These are phyloP conservation scores for Psidium friedrichsthalianum DNA, from an alignment of 345 rosid genomes.

Conservation along the genomic window DNA sequence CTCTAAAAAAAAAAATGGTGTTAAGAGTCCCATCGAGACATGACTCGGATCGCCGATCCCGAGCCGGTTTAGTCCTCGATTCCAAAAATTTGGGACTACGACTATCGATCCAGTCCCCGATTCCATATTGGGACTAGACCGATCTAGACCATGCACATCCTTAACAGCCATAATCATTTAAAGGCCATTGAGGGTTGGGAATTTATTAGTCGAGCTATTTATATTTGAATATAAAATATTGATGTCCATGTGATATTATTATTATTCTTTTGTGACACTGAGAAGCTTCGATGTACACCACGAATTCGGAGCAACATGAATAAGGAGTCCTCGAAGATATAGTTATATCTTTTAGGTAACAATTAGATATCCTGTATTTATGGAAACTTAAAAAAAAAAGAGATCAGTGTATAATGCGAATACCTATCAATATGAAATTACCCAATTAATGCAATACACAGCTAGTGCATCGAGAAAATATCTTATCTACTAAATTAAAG, in stretches of 20 bases:
- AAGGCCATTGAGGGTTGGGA: neutral
- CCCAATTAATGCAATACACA: neutral
- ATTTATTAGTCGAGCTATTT: neutral
- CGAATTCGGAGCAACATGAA: neutral
- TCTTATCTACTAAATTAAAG: neutral
- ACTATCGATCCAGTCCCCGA: no score
- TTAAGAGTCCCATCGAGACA: no score
- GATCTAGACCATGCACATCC: no score
- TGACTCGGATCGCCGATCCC: no score
- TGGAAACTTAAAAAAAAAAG: neutral
- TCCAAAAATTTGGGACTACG: no score
- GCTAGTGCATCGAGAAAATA: neutral
- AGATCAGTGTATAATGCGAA: neutral
- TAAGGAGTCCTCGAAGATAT: neutral
- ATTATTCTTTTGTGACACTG: neutral
- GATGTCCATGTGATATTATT: neutral
- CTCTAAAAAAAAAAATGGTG: no score
- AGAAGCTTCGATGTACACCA: neutral
- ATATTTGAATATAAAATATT: neutral
- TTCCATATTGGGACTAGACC: no score
- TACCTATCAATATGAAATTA: neutral
- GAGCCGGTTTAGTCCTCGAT: no score
- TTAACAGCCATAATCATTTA: neutral
- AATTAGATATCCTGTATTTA: neutral
- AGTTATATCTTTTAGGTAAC: neutral